phyloP scores from a whole-genome alignment of 768 basidiomycete species.

The Lanmaoa rubissima region DNA sequence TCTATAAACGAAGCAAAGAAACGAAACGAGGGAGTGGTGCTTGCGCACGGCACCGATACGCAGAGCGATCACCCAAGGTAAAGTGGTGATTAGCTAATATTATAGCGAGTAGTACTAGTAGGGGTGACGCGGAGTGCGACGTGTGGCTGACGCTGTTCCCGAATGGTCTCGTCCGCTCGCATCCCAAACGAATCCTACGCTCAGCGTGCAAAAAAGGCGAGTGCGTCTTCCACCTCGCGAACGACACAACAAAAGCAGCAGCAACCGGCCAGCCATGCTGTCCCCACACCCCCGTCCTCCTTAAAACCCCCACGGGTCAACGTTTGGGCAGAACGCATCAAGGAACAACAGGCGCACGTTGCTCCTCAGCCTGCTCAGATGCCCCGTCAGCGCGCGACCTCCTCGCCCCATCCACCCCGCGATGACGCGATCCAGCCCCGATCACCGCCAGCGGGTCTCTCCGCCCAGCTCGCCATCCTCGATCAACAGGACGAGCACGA shows the following conservation, averaged over 20 bases:
- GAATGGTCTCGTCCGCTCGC: conserved; percentile 36
- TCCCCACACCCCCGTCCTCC: not conserved
- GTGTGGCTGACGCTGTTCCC: conserved; percentile 19
- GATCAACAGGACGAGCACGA: conserved; percentile 35
- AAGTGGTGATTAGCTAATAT: conserved; percentile 20
- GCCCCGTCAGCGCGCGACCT: conserved; percentile 10
- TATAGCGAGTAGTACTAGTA: not conserved
- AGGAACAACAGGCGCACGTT: conserved; percentile 37
- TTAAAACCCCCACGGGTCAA: conserved; percentile 32
- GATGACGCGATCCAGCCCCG: conserved; percentile 18
- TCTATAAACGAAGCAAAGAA: too few species aligned
- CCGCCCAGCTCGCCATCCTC: conserved; percentile 22
- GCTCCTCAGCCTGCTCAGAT: conserved; percentile 15
- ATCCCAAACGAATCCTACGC: conserved; percentile 55
- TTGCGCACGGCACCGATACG: too few species aligned
- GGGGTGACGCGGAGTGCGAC: conserved; percentile 24
- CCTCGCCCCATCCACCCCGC: conserved; percentile 10
- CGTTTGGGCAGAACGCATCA: conserved; percentile 44
- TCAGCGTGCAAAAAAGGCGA: conserved; percentile 49
- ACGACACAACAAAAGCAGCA: not conserved
- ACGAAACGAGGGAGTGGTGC: too few species aligned
- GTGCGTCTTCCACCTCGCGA: conserved; percentile 3
- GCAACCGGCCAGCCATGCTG: not conserved
- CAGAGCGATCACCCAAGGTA: too few species aligned
- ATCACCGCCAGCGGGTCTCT: conserved; percentile 19